Evolutionary conservation across 2,329 filamentous ascomycete species (phyloP), one percentile per base, ranked within the genome.

Genomic region (Colletotrichum abscissum): DNA sequence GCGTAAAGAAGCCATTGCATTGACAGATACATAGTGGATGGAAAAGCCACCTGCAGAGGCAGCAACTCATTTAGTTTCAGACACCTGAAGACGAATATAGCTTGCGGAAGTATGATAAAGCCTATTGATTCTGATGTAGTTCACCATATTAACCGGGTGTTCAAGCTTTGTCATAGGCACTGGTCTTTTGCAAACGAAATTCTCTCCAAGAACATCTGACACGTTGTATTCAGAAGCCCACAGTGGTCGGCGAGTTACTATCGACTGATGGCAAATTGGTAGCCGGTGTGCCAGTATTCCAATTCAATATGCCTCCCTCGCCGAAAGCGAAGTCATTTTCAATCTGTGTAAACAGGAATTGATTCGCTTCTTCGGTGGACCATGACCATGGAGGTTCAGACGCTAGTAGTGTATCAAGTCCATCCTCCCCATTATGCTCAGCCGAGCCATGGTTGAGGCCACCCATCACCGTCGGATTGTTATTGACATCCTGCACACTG

Each of bases 321-420:
- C 75, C 70, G 56, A 73, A 75, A 5, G 70, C 55, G 56, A 75
- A 76, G 9, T 67, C 63, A 30, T 72, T 73, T 58, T 76, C 76
- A 16, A 76, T 76, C 12, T 77, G 76, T 12, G 76, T 74, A 24
- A 76, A 76, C 28, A 76, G 28, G 35, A 76, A 76, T 28, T 75
- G 65, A 12, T 74, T 74, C 24, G 67, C 74, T 19, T 76, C 75
- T 49, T 76, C 75, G 19, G 67, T 72, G 1, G 73, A 75, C 73
- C 74, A 76, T 8, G 73, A 63, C 73, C 75, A 71, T 7, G 67
- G 46, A 16, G 69, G 65, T 33, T 73, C 75, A 22, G 59, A 49
- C 5, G 35, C 24, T 22, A 63, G 7, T 3, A 63, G 9, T 9
- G 35, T 30, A 8, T 49, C 59, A 12, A 63, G 24, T 22, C 38